Evolutionary conservation across 305 asterid species (phyloP).

Genomic region (Plantago coronopus): DNA sequence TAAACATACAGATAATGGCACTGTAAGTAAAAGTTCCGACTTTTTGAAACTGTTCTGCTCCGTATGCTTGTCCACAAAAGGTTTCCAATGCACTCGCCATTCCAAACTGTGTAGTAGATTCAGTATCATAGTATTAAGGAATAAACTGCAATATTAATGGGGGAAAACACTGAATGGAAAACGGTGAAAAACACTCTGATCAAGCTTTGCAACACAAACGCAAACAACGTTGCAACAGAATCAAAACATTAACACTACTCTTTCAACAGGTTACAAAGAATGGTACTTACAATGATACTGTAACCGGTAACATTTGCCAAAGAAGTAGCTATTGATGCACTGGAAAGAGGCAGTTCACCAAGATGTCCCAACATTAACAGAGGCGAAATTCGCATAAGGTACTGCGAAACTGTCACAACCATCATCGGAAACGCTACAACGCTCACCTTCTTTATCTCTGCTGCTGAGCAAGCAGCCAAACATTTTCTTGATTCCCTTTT

Average conservation of each 20-base stretch:
- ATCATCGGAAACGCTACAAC: conserved; percentile 25
- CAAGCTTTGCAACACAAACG: too few species aligned
- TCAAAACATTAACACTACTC: too few species aligned
- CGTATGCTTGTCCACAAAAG: conserved; percentile 66
- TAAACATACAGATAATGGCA: conserved; percentile 24
- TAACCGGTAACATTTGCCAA: conserved; percentile 69
- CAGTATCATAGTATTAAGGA: conserved; percentile 3
- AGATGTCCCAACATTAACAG: conserved; percentile 50
- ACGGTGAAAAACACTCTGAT: too few species aligned
- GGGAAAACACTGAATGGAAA: background rate
- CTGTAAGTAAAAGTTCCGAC: conserved; percentile 33
- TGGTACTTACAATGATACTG: conserved; percentile 47
- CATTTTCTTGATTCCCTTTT: background rate
- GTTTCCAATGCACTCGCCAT: conserved; percentile 78
- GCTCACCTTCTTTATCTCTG: conserved; percentile 17
- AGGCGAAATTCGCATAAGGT: conserved; percentile 23
- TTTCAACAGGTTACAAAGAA: background rate
- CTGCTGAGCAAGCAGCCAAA: background rate
- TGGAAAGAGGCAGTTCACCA: conserved; percentile 55
- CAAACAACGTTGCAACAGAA: background rate
- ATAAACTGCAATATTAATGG: background rate
- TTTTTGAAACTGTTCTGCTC: conserved; percentile 42
- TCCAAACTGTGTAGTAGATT: conserved; percentile 41
- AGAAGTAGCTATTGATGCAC: conserved; percentile 70
- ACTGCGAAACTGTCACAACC: conserved; percentile 23